phyloP scores from a whole-genome alignment of 2,329 filamentous ascomycete species.

The Rhynchosporium graminicola region DNA sequence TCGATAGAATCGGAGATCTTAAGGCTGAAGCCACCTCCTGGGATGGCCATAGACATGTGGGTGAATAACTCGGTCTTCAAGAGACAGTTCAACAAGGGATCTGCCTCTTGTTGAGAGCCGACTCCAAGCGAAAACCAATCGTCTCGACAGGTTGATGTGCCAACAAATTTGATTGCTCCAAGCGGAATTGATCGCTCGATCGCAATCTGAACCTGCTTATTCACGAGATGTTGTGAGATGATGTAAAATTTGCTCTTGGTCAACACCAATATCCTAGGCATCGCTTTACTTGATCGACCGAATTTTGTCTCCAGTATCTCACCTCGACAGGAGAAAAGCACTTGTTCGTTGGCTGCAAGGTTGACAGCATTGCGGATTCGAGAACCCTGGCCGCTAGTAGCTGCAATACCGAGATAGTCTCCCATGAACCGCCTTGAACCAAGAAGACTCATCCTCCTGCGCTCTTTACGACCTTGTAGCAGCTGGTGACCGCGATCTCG shows the following conservation, averaged over 20 bases:
- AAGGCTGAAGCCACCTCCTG: constrained; percentile 73
- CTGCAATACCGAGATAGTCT: constrained; percentile 89
- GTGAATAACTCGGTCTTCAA: constrained; percentile 98
- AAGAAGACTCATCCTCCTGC: constrained; percentile 84
- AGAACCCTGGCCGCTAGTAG: constrained; percentile 75
- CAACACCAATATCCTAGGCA: constrained; percentile 80
- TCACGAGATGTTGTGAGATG: constrained; percentile 79
- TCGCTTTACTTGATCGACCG: constrained; percentile 91
- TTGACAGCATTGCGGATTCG: constrained; percentile 75
- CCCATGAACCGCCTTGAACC: constrained; percentile 91
- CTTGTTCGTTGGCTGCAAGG: constrained; percentile 70
- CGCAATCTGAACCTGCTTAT: constrained; percentile 77
- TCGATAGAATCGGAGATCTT: constrained; percentile 84
- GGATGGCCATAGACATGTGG: constrained; percentile 78
- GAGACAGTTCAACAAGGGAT: constrained; percentile 89
- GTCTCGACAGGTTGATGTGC: constrained; percentile 78
- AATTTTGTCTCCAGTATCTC: constrained; percentile 93
- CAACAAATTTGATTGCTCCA: constrained; percentile 85
- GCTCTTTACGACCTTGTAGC: constrained; percentile 83
- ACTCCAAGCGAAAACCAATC: constrained; percentile 96
- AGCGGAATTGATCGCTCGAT: constrained; percentile 81
- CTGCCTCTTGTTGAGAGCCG: constrained; percentile 86
- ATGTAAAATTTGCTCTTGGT: constrained; percentile 88
- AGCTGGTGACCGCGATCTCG: constrained; percentile 85
- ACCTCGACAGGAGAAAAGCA: constrained; percentile 86